A percentile compares a stretch with the other conserved stretches of the same genome.
Evolutionary conservation across 441 rosid species (phyloP).

Genomic region (Euphorbia celastroides): DNA sequence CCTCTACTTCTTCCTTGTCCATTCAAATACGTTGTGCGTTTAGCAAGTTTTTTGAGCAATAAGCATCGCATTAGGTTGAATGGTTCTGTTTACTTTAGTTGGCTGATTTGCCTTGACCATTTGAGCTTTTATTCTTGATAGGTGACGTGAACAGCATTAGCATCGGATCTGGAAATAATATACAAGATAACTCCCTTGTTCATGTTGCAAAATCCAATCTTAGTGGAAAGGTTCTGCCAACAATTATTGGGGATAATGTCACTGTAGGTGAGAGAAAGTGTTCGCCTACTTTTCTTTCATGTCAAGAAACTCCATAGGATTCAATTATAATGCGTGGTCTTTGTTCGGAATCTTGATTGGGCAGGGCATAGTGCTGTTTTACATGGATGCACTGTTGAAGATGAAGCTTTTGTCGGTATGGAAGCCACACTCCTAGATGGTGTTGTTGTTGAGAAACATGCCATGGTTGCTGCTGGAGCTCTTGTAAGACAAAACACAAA

Average conservation of each 20-base stretch:
- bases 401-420: constrained; percentile 88
- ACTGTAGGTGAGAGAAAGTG: constrained; percentile 59
- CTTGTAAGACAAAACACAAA: constrained; percentile 86
- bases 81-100: background rate
- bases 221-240: constrained; percentile 86
- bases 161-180: constrained; percentile 86
- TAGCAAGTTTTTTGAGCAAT: background rate
- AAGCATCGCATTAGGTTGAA: no score
- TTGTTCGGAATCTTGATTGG: constrained; percentile 23
- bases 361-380: constrained; percentile 94
- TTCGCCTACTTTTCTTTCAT: background rate
- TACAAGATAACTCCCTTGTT: constrained; percentile 95
- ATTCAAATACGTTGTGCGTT: background rate
- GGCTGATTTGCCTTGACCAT: no score
- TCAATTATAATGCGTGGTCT: constrained; percentile 10
- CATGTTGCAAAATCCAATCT: constrained; percentile 92
- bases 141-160: constrained; percentile 80
- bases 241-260: constrained; percentile 81
- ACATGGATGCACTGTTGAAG: constrained; percentile 94
- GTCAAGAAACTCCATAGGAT: background rate
- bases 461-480: constrained; percentile 94
- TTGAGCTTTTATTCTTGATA: no score
- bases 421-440: constrained; percentile 91
- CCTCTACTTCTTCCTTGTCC: background rate
- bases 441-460: constrained; percentile 78